Percentiles rank a stretch among this genome's conserved stretches.
phyloP scores from a whole-genome alignment of 2,329 filamentous ascomycete species.

The Aspergillus pseudotamarii region DNA sequence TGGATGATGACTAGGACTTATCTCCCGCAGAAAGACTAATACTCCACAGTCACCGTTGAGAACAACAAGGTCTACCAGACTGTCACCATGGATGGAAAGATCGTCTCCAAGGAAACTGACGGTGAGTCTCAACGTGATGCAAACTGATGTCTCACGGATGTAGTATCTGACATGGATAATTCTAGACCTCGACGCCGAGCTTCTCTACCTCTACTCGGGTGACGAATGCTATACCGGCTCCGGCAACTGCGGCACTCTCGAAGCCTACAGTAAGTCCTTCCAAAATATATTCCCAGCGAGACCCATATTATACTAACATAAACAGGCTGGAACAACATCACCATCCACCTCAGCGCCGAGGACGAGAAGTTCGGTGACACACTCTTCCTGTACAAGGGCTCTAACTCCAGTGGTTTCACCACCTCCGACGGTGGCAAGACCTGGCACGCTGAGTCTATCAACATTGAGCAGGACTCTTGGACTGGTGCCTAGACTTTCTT shows the following conservation, averaged over 20 bases:
- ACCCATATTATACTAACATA: background rate
- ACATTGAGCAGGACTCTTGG: background rate
- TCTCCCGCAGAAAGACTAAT: background rate
- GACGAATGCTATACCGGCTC: conserved; percentile 27
- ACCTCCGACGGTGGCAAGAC: conserved; percentile 20
- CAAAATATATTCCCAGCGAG: background rate
- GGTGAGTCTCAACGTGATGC: conserved; percentile 3
- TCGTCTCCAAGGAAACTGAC: conserved; percentile 21
- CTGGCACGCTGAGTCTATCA: conserved; percentile 12
- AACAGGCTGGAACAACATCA: conserved; percentile 20
- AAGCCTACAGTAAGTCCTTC: conserved; percentile 16
- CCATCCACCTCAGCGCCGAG: conserved; percentile 19
- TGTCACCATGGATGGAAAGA: conserved; percentile 19
- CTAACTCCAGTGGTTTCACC: conserved; percentile 12
- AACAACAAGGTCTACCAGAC: conserved; percentile 20
- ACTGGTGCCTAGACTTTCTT: background rate
- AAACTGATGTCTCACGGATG: background rate
- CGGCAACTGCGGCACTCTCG: conserved; percentile 20
- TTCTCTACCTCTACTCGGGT: conserved; percentile 23
- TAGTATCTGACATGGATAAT: background rate
- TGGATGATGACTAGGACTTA: too few species aligned
- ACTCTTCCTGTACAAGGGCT: conserved; percentile 18
- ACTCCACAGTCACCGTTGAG: conserved; percentile 11
- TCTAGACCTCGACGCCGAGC: conserved; percentile 17
- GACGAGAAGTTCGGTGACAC: conserved; percentile 17